These are phyloP conservation scores for Chiua virens DNA, from an alignment of 768 basidiomycete species.

Conservation along the genomic window DNA sequence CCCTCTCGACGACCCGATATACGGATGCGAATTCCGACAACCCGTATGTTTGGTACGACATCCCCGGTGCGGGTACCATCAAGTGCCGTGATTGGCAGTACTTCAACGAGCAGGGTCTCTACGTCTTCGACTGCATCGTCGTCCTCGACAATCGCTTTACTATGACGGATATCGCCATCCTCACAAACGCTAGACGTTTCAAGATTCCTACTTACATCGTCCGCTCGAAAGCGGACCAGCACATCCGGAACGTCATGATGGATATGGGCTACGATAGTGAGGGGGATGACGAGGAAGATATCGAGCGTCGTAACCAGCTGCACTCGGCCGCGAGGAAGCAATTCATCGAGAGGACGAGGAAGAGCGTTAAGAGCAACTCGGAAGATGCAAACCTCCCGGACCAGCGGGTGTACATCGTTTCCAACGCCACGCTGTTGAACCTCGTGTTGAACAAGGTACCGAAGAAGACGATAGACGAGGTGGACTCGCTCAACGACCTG, in stretches of 20 bases:
- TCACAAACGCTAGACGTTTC: conserved; percentile 14
- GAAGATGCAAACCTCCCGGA: conserved; percentile 23
- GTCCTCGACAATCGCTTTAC: conserved; percentile 24
- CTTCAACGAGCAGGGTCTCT: conserved; percentile 23
- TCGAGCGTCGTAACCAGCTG: conserved; percentile 8
- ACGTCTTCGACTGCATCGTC: conserved; percentile 25
- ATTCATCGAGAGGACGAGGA: conserved; percentile 16
- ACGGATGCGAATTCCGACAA: conserved; percentile 9
- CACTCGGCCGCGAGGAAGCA: conserved; percentile 11
- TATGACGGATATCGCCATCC: conserved; percentile 21
- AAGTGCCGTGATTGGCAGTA: conserved; percentile 22
- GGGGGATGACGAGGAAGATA: conserved; percentile 12
- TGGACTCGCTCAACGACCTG: conserved; percentile 20
- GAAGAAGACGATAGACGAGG: conserved; percentile 22
- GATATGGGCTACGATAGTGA: conserved; percentile 22
- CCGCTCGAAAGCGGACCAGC: conserved; percentile 22
- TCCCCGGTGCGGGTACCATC: conserved; percentile 23
- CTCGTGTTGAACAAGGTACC: conserved; percentile 19
- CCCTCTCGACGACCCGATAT: conserved; percentile 14
- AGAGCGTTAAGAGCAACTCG: conserved; percentile 18
- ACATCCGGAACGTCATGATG: conserved; percentile 19
- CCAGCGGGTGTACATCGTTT: conserved; percentile 30
- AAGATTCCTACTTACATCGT: conserved; percentile 23
- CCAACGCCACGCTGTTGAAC: conserved; percentile 15
- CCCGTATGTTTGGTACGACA: conserved; percentile 24